Percentiles rank a stretch among this genome's conserved stretches.
phyloP scores from a whole-genome alignment of 768 basidiomycete genomes.

The Amanita jacksonii region DNA sequence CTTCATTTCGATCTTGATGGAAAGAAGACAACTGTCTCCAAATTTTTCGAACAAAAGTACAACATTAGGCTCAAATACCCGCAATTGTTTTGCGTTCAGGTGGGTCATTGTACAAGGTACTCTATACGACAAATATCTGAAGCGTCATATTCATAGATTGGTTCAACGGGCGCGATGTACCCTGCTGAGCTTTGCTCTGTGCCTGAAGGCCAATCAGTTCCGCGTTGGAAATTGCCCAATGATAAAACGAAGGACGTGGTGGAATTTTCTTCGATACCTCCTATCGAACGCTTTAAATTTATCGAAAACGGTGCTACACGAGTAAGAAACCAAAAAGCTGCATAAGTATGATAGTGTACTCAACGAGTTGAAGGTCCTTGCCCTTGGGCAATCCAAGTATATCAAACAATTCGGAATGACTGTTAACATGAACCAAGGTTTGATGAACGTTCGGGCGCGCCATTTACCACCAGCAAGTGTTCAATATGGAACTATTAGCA shows the following conservation, averaged over 20 bases:
- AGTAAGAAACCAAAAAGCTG: background rate
- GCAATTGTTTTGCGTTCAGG: conserved; percentile 44
- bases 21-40: conserved; percentile 13
- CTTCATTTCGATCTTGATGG: conserved; percentile 45
- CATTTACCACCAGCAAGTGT: conserved; percentile 52
- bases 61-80: conserved; percentile 34
- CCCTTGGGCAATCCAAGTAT: conserved; percentile 63
- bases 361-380: conserved; percentile 45
- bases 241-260: conserved; percentile 57
- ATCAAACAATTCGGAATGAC: conserved; percentile 60
- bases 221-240: conserved; percentile 59
- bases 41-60: conserved; percentile 11
- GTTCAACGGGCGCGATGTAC: conserved; percentile 47
- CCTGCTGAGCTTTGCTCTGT: conserved; percentile 63
- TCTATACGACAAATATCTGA: background rate
- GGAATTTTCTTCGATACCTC: conserved; percentile 57
- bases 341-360: background rate
- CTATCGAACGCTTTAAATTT: conserved; percentile 42
- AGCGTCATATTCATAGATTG: conserved; percentile 32
- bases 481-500: no score
- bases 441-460: conserved; percentile 45
- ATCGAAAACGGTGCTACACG: conserved; percentile 51
- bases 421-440: conserved; percentile 35
- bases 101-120: conserved; percentile 13
- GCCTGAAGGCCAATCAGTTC: conserved; percentile 54